Evolutionary conservation across 805 yeast genomes (phyloP), one percentile per base, ranked within the genome.

Genomic region (Candida xyloterini): DNA sequence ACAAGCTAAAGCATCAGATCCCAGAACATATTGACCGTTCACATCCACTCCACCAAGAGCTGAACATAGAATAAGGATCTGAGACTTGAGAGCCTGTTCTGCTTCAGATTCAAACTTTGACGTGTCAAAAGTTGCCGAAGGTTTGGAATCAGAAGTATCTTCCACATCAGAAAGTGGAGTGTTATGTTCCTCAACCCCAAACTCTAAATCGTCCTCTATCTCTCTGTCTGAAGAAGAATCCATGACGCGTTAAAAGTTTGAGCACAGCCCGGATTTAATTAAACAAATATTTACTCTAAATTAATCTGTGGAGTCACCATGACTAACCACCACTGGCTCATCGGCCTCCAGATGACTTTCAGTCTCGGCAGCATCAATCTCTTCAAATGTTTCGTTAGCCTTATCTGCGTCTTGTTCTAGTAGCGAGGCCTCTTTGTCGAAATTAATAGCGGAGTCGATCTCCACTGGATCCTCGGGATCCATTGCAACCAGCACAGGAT

Each of bases 41-140:
- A 81, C 76, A 61, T 90, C 96, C 1, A 81, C 75, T 1, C 97
- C 98, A 38, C 99, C 99, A 2, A 91, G 70, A 0, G 98, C 95
- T 3, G 95, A 78, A 3, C 89, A 87, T 27, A 90, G 70, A 30
- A 86, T 78, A 10, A 90, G 75, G 23, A 91, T 82, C 60, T 87
- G 88, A 0, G 93, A 86, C 47, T 74, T 73, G 27, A 82, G 60
- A 11, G 78, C 54, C 41, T 55, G 55, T 38, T 57, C 60, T n/a
- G 59, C 58, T 22, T 46, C 53, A 2, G 45, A 25, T 18, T 43
- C 38, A 22, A 34, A 30, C 16, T 43, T 39, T 15, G 38, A 33
- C 33, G 42, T 30, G 36, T 38, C 40, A 8, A 15, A n/a, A 11
- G 20, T 37, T n/a, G 18, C 41, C 5, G 18, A 30, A n/a, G 27